These are phyloP conservation scores for Aspergillus amoenus DNA, from an alignment of 2,329 filamentous ascomycete genomes.

Conservation along the genomic window DNA sequence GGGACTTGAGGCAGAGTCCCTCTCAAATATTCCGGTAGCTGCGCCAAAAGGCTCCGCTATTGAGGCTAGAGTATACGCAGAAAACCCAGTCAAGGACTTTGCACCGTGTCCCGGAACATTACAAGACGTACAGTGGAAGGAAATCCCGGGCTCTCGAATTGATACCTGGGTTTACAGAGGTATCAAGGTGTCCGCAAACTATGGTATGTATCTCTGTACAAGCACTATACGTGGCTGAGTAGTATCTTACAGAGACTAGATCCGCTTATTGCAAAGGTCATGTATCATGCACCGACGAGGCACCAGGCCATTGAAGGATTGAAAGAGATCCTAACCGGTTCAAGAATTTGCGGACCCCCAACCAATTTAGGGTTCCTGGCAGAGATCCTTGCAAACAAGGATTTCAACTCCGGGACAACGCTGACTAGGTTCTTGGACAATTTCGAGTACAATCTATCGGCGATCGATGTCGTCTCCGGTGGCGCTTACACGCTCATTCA, in stretches of 20 bases:
- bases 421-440: constrained; percentile 56
- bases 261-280: constrained; percentile 59
- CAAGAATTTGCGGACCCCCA: constrained; percentile 53
- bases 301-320: constrained; percentile 48
- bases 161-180: constrained; percentile 65
- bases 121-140: constrained; percentile 58
- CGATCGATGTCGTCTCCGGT: constrained; percentile 56
- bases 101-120: constrained; percentile 60
- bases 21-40: constrained; percentile 45
- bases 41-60: constrained; percentile 51
- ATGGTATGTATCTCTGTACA: constrained; percentile 41
- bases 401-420: constrained; percentile 52
- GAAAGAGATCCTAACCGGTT: constrained; percentile 43
- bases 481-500: constrained; percentile 61
- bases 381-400: constrained; percentile 47
- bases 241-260: constrained; percentile 30
- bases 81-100: constrained; percentile 60
- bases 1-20: constrained; percentile 43
- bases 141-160: constrained; percentile 51
- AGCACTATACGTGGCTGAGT: neutral
- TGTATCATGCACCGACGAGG: constrained; percentile 51
- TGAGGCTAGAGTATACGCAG: constrained; percentile 57
- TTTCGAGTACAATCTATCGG: constrained; percentile 52
- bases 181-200: constrained; percentile 56
- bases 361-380: constrained; percentile 59